Conservation (phyloP, 2,329 filamentous ascomycete species). For the Monosporascus sp. region DNA sequence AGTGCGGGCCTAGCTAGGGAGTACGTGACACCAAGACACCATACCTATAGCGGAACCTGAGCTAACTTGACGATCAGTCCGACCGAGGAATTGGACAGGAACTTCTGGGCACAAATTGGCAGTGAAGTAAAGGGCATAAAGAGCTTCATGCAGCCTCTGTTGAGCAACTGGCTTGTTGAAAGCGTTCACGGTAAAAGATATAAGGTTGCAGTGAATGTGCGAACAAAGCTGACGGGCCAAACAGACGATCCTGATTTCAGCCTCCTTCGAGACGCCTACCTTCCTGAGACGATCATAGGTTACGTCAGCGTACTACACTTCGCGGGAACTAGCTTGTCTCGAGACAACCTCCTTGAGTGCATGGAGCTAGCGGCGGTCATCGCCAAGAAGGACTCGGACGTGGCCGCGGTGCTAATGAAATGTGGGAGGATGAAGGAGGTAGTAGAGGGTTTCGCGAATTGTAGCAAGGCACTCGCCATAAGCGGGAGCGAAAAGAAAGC, state of each 20-base stretch:
- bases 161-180: slow-evolving; percentile 58
- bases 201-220: not conserved
- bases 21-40: slow-evolving; percentile 34
- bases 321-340: slow-evolving; percentile 66
- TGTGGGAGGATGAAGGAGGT: slow-evolving; percentile 69
- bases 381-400: slow-evolving; percentile 63
- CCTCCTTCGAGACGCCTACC: slow-evolving; percentile 67
- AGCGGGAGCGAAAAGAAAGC: slow-evolving; percentile 50
- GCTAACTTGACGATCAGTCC: slow-evolving; percentile 28
- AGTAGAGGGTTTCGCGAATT: slow-evolving; percentile 69
- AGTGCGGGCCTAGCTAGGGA: slow-evolving; percentile 46
- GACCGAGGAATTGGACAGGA: slow-evolving; percentile 29
- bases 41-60: not conserved
- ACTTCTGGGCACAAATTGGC: slow-evolving; percentile 51
- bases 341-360: slow-evolving; percentile 73
- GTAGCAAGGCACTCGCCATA: slow-evolving; percentile 65
- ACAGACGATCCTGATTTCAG: slow-evolving; percentile 55
- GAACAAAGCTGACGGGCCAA: slow-evolving; percentile 5
- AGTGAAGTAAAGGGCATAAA: slow-evolving; percentile 49
- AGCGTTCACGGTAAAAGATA: slow-evolving; percentile 48
- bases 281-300: slow-evolving; percentile 80
- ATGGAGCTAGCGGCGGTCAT: slow-evolving; percentile 80
- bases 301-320: slow-evolving; percentile 79
- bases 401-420: slow-evolving; percentile 59
- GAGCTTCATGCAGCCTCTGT: slow-evolving; percentile 53